Base-by-base conservation (phyloP, 2,329 filamentous ascomycete genomes). In the Dothideomycetidae sp. region DNA sequence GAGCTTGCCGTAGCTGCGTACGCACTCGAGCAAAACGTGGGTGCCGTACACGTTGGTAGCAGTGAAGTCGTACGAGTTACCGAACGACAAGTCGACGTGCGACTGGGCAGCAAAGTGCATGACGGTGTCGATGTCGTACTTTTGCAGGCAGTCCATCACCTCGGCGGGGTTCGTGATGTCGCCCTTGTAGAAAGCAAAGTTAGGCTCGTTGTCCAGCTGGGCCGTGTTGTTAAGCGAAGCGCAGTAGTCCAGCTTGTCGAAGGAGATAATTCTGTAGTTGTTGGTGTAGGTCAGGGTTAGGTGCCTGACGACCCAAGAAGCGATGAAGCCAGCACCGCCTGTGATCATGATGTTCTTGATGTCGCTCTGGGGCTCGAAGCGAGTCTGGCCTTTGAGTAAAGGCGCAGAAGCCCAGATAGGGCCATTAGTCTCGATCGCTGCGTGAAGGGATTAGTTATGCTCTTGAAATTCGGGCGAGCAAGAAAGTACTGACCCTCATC, bases 61-160 rank as follows among this genome's bases (percentile, higher is more conserved):
- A 0, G 80, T 86, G 58, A 88, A 88, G 37, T 74, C 70, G 54
- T 83, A 83, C 7, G 80, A 83, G 59, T 88, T 84, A 35, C 78
- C 78, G 50, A 90, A 90, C 53, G 77, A 83, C 49, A 84, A 58
- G 50, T 88, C 81, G 35, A 90, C 82, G 53, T 88, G 81, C 5
- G 79, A 83, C 59, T 85, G 78, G n/a, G 82, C 82, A 3, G 82
- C 82, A 50, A 90, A 85, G 57, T 88, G 81, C 56, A 88, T 75
- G 44, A 90, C 69, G 36, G 80, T 84, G 54, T 88, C 82, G 49
- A 88, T 78, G 21, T 72, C 68, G 60, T 83, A 67, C 43, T 73
- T 69, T 53, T 78, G 69, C 51, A 88, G 68, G 52, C 76, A 82
- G 48, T 72, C 70, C 44, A 80, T 67, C 3, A 88, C 78, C 49